These are phyloP conservation scores for Rhododendron griersonianum DNA, from an alignment of 148 eudicot genomes.

Conservation along the genomic window DNA sequence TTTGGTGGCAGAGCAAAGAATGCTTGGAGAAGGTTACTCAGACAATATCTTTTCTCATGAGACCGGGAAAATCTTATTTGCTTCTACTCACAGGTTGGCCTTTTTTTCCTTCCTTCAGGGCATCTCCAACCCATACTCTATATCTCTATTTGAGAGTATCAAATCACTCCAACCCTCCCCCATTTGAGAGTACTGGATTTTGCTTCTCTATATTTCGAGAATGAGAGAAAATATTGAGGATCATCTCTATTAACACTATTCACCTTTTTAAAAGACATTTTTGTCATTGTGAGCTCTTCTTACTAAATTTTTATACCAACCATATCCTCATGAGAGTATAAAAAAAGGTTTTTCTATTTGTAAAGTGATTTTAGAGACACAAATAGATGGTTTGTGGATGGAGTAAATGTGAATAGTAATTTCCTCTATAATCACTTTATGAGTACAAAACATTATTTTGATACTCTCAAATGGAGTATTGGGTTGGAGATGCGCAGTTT, in stretches of 20 bases:
- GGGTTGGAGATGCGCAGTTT: neutral
- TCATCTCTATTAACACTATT: neutral
- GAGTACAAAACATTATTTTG: neutral
- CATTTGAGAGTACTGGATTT: neutral
- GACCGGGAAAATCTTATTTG: constrained; percentile 49
- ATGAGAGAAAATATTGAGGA: neutral
- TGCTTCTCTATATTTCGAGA: neutral
- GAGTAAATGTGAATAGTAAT: too few relatives aligned
- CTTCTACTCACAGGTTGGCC: constrained; percentile 78
- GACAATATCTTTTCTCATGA: constrained; percentile 60
- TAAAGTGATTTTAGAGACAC: neutral
- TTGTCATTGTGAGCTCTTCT: neutral
- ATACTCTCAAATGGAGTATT: neutral
- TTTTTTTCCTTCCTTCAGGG: neutral
- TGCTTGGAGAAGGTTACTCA: constrained; percentile 83
- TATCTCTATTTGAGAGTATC: too few relatives aligned
- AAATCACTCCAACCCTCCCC: neutral
- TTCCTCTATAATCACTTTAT: neutral
- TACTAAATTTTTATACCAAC: too few relatives aligned
- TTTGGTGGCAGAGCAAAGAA: constrained; percentile 67
- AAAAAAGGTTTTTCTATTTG: neutral
- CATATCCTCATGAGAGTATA: neutral
- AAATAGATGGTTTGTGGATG: neutral
- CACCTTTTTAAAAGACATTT: neutral
- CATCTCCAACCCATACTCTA: neutral